Conservation (phyloP, 2,329 filamentous ascomycete species). For the Scytalidium lignicola region DNA sequence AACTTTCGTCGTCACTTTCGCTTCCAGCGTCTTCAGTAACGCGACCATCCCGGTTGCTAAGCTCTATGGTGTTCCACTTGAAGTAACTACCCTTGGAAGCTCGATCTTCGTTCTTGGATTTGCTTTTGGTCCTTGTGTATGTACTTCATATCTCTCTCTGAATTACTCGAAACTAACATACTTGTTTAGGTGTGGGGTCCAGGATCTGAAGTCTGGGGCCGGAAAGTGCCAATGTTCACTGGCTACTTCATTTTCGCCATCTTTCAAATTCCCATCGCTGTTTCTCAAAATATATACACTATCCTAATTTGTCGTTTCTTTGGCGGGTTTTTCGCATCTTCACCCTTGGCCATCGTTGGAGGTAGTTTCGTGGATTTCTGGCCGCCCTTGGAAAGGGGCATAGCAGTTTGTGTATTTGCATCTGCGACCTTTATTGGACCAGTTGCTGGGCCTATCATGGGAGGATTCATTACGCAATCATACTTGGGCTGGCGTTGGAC, state of each 20-base stretch:
- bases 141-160: constrained; percentile 9
- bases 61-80: constrained; percentile 19
- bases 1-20: constrained; percentile 21
- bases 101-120: constrained; percentile 21
- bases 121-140: constrained; percentile 15
- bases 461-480: constrained; percentile 41
- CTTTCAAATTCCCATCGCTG: constrained; percentile 50
- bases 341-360: constrained; percentile 44
- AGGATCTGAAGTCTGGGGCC: constrained; percentile 43
- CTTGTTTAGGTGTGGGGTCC: constrained; percentile 33
- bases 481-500: constrained; percentile 53
- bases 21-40: constrained; percentile 22
- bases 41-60: constrained; percentile 15
- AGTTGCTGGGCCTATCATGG: constrained; percentile 29
- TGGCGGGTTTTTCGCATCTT: constrained; percentile 45
- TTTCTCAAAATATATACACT: constrained; percentile 47
- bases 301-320: constrained; percentile 51
- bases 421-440: constrained; percentile 32
- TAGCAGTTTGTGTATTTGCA: constrained; percentile 62
- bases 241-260: constrained; percentile 44
- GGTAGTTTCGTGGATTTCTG: constrained; percentile 62
- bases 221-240: constrained; percentile 41
- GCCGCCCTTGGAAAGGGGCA: constrained; percentile 52
- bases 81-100: constrained; percentile 58
- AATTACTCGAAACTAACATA: constrained; percentile 3